Conservation (phyloP, 208 protist species). For the Trypanosoma lewisi region DNA sequence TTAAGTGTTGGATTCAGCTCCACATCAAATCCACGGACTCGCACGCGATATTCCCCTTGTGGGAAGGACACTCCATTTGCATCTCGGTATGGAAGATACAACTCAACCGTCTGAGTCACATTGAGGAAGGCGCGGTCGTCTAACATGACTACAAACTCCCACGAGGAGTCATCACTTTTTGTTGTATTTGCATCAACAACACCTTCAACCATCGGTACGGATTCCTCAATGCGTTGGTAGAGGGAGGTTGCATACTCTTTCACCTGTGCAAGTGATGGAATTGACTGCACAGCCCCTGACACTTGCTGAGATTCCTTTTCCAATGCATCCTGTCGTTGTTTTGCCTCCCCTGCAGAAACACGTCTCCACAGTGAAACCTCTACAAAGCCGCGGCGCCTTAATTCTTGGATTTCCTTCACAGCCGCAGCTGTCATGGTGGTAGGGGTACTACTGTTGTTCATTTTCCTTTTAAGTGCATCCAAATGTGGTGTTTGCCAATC, state of each 20-base stretch:
- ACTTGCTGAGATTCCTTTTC: slow-evolving; percentile 31
- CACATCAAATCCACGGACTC: slow-evolving; percentile 66
- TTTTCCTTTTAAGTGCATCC: slow-evolving; percentile 26
- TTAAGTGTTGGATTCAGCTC: slow-evolving; percentile 26
- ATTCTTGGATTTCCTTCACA: slow-evolving; percentile 38
- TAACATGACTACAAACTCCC: slow-evolving; percentile 84
- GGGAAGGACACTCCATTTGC: slow-evolving; percentile 40
- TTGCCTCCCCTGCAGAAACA: slow-evolving; percentile 39
- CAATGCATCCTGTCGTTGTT: slow-evolving; percentile 9
- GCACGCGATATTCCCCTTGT: slow-evolving; percentile 74
- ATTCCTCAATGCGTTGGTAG: slow-evolving; percentile 40
- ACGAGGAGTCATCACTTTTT: slow-evolving; percentile 25
- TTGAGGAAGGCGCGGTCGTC: slow-evolving; percentile 67
- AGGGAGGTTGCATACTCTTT: slow-evolving; percentile 43
- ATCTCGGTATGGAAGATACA: slow-evolving; percentile 69
- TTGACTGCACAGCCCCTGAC: slow-evolving; percentile 24
- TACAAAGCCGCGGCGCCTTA: slow-evolving; percentile 33
- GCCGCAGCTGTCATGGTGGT: slow-evolving; percentile 47
- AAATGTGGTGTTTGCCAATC: slow-evolving; percentile 47
- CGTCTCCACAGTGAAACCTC: slow-evolving; percentile 84
- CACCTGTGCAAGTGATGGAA: slow-evolving; percentile 57
- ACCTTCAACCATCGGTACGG: neutral
- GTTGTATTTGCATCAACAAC: neutral
- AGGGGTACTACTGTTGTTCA: slow-evolving; percentile 19
- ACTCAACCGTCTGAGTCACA: slow-evolving; percentile 38